phyloP scores from a whole-genome alignment of 768 basidiomycete species.

The Amanita rubescens region DNA sequence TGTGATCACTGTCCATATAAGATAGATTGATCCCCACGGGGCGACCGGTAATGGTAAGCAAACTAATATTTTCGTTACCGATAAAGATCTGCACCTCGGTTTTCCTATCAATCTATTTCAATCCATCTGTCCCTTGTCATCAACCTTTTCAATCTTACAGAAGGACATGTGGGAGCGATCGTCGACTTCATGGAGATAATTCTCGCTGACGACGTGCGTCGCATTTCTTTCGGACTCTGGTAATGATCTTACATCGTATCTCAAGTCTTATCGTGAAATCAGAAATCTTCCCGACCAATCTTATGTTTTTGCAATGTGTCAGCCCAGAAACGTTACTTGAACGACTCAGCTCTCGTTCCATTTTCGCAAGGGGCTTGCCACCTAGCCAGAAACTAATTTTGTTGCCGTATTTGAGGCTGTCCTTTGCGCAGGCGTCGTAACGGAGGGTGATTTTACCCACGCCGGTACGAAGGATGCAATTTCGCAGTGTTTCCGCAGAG shows the following conservation, averaged over 20 bases:
- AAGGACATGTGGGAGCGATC: constrained; percentile 13
- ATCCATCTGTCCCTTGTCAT: neutral
- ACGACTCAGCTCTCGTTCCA: neutral
- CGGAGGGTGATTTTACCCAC: neutral
- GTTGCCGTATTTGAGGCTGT: neutral
- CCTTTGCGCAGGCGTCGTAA: neutral
- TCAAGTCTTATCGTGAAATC: constrained; percentile 12
- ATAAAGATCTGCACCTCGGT: no score
- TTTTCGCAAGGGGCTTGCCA: neutral
- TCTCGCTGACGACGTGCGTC: constrained; percentile 7
- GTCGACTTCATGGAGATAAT: constrained; percentile 8
- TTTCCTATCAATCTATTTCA: no score
- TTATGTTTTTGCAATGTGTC: neutral
- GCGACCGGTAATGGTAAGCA: no score
- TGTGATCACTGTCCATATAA: no score
- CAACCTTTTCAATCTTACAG: constrained; percentile 8
- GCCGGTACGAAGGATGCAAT: neutral
- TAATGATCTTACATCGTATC: constrained; percentile 3
- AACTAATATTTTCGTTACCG: no score
- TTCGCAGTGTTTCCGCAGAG: neutral
- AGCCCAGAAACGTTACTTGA: neutral
- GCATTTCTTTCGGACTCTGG: neutral
- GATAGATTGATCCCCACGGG: no score
- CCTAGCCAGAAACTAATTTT: neutral
- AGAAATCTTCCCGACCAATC: neutral